Percentiles rank a stretch among this genome's conserved stretches.
These are phyloP conservation scores for Cladosporium sp. DNA, from an alignment of 2,329 filamentous ascomycete species.

Conservation along the genomic window DNA sequence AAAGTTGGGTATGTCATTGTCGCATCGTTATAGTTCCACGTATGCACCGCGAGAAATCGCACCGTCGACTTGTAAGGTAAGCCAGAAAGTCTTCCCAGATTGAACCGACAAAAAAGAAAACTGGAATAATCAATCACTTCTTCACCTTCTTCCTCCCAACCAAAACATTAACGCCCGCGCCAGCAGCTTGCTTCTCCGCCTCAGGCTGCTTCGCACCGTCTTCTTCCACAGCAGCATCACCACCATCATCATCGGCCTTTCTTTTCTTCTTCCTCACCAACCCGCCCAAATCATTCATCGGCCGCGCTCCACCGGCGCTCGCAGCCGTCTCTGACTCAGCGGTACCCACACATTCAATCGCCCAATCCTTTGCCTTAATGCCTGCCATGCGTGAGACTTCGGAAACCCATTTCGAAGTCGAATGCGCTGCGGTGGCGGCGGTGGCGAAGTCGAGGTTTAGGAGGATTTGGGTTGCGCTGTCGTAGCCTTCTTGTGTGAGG, in stretches of 20 bases:
- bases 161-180: conserved; percentile 45
- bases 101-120: too few species aligned
- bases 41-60: too few species aligned
- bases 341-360: conserved; percentile 18
- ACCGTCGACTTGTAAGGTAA: too few species aligned
- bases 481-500: conserved; percentile 34
- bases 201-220: background rate
- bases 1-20: too few species aligned
- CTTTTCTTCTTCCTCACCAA: conserved; percentile 51
- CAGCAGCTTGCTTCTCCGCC: background rate
- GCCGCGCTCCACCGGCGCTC: conserved; percentile 5
- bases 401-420: conserved; percentile 64
- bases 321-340: conserved; percentile 13
- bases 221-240: conserved; percentile 13
- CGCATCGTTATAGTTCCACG: too few species aligned
- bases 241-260: conserved; percentile 23
- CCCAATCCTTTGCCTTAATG: conserved; percentile 18
- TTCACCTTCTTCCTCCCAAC: conserved; percentile 57
- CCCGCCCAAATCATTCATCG: conserved; percentile 28
- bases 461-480: conserved; percentile 52
- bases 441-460: conserved; percentile 70
- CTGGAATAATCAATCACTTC: too few species aligned
- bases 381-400: conserved; percentile 38
- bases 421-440: conserved; percentile 56
- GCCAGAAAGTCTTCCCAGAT: too few species aligned